phyloP scores from a whole-genome alignment of 2,329 filamentous ascomycete genomes.

The Hypoxylon sp. region DNA sequence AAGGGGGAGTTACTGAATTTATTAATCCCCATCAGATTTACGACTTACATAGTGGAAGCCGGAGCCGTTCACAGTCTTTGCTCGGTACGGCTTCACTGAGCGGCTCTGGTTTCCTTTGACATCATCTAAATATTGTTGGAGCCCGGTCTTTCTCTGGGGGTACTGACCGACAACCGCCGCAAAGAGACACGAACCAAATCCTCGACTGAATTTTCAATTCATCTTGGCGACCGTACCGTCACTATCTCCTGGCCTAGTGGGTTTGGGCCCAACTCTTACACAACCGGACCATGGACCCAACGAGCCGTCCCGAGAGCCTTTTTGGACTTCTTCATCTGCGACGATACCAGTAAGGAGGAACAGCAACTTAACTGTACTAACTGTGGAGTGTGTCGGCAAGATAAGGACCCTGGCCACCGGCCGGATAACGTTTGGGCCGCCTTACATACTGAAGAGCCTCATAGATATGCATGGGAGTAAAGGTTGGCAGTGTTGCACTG shows the following conservation, averaged over 20 bases:
- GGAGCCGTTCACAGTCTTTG: slow-evolving; percentile 16
- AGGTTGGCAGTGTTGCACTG: neutral
- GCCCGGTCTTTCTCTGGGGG: neutral
- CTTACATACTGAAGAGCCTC: neutral
- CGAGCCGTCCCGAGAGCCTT: slow-evolving; percentile 42
- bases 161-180: slow-evolving; percentile 39
- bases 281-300: slow-evolving; percentile 26
- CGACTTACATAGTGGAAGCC: slow-evolving; percentile 24
- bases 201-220: slow-evolving; percentile 14
- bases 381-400: slow-evolving; percentile 2
- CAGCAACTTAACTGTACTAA: neutral
- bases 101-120: slow-evolving; percentile 16
- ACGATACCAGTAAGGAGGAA: neutral
- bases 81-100: slow-evolving; percentile 14
- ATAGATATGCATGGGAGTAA: neutral
- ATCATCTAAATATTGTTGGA: slow-evolving; percentile 10
- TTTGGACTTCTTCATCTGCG: slow-evolving; percentile 8
- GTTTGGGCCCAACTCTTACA: slow-evolving; percentile 27
- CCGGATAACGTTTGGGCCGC: neutral
- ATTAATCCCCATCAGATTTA: slow-evolving; percentile 23
- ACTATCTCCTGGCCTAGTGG: slow-evolving; percentile 9
- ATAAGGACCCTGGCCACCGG: neutral
- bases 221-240: slow-evolving; percentile 34
- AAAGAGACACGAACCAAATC: slow-evolving; percentile 23
- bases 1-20: slow-evolving; percentile 32